Base-by-base conservation (phyloP, 805 yeast genomes). In the Jamesozyma spencerorum region DNA sequence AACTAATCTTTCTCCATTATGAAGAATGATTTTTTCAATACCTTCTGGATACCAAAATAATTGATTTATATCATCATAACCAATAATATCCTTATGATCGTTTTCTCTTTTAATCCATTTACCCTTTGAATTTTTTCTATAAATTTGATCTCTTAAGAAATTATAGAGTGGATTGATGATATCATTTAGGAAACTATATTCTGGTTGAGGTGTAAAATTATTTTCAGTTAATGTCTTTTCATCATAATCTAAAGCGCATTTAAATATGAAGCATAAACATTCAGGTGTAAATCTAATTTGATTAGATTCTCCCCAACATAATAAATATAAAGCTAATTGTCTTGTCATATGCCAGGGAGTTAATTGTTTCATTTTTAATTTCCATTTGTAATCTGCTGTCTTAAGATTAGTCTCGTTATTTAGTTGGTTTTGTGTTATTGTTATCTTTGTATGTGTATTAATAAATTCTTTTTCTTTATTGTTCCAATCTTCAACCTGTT, bases 231-330 rank as follows among this genome's bases (percentile, higher is more conserved):
- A 41, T 73, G 69, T 48, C 75, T 63, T 57, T 73, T 79, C 33
- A 80, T 70, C 35, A 81, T 83, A 46, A 81, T 59, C 62, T 77
- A 88, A 72, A 37, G 94, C 85, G 50, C 94, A 81, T 53, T 85
- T 84, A 65, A 79, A 85, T 19, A 86, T 74, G 49, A 87, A 86
- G 46, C 94, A 85, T 18, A 86, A 56, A 51, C 94, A 85, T 55
- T 86, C 96, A 0, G 96, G 95, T 77, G 86, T 79, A 51, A 83
- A 86, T 46, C 96, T 69, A 2, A 86, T 56, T 50, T 85, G 87
- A 53, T 83, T 85, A 0, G 95, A 86, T 56, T 86, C 96, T 1
- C 95, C 94, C 96, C 96, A 86, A 46, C 85, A 74, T 41, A 84
- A 58, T 11, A 86, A 66, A 53, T 79, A 87, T 6, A 86, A 60